Conservation (phyloP, 2,329 filamentous ascomycete genomes). For the Neonectria neomacrospora region DNA sequence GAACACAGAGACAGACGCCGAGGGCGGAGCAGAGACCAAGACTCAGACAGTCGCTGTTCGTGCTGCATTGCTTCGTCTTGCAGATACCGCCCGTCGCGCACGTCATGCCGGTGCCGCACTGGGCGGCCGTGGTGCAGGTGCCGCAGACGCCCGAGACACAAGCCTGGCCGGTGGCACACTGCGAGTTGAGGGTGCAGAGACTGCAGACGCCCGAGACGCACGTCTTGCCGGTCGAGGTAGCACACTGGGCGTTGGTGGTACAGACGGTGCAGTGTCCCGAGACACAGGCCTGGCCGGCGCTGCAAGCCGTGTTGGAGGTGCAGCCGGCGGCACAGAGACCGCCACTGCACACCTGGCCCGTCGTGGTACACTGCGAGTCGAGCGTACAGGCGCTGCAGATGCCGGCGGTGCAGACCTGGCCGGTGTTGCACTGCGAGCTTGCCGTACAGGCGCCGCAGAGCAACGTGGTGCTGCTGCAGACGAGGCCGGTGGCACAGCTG, state of each 20-base stretch:
- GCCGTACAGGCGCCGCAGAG: not conserved
- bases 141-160: slow-evolving; percentile 10
- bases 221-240: slow-evolving; percentile 11
- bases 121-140: not conserved
- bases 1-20: slow-evolving; percentile 4
- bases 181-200: slow-evolving; percentile 11
- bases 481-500: not conserved
- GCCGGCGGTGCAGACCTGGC: not conserved
- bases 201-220: slow-evolving; percentile 22
- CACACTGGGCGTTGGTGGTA: slow-evolving; percentile 21
- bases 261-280: slow-evolving; percentile 10
- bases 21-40: not conserved
- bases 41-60: not conserved
- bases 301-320: not conserved
- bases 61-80: not conserved
- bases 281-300: not conserved
- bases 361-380: not conserved
- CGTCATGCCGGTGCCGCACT: not conserved
- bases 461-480: not conserved
- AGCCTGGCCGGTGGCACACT: slow-evolving; percentile 15
- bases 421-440: not conserved
- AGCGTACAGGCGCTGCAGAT: not conserved
- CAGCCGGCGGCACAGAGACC: not conserved
- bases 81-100: not conserved
- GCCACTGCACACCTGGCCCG: not conserved